phyloP scores from a whole-genome alignment of 148 eudicot genomes.

The Oxyria digyna region DNA sequence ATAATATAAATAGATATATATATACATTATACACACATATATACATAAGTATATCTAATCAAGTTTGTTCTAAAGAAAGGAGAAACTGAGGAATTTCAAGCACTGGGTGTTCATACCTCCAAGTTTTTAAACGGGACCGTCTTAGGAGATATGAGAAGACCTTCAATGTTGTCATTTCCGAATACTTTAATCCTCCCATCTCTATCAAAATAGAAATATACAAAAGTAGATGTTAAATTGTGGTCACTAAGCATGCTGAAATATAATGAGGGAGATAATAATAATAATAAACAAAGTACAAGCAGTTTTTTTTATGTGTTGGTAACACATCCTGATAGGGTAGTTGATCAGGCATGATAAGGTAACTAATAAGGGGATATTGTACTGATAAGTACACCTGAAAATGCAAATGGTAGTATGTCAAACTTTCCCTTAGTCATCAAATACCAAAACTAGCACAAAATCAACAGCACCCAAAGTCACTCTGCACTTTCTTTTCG shows the following conservation, averaged over 20 bases:
- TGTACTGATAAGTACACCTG: not conserved
- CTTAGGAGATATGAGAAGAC: slow-evolving; percentile 70
- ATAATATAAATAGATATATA: not conserved
- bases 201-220: slow-evolving; percentile 30
- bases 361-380: not conserved
- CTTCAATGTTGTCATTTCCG: slow-evolving; percentile 81
- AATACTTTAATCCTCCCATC: slow-evolving; percentile 94
- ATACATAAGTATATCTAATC: not conserved
- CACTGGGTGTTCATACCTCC: slow-evolving; percentile 35
- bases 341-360: not conserved
- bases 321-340: not conserved
- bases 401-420: not conserved
- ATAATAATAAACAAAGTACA: not conserved
- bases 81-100: not conserved
- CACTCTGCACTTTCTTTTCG: not conserved
- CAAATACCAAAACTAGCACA: not conserved
- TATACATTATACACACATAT: not conserved
- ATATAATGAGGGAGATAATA: not conserved
- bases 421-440: not conserved
- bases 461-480: not conserved
- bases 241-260: not conserved
- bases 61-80: not conserved
- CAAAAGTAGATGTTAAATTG: not conserved
- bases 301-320: not conserved
- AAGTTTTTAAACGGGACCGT: slow-evolving; percentile 57